phyloP scores from a whole-genome alignment of 176 grass and related monocot genomes.

The Lolium multiflorum region DNA sequence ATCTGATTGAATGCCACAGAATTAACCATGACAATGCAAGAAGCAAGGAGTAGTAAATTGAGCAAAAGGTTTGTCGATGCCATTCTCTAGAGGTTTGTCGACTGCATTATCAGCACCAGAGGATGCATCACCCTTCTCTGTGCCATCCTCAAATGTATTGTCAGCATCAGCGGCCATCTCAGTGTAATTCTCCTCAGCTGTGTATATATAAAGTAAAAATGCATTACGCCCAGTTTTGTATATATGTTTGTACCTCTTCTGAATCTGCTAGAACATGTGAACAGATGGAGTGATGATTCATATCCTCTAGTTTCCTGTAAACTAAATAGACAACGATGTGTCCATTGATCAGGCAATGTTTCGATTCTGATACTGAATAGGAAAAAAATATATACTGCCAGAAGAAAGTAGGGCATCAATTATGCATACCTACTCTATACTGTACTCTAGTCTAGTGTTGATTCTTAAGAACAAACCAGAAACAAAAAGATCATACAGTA shows the following conservation, averaged over 20 bases:
- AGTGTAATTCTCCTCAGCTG: conserved; percentile 24
- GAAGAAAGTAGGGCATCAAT: background rate
- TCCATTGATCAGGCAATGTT: background rate
- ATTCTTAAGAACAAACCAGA: background rate
- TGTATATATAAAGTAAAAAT: background rate
- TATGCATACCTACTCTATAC: background rate
- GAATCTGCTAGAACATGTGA: conserved; percentile 94
- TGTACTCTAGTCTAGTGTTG: background rate
- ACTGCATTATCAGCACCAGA: background rate
- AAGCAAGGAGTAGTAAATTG: too few relatives aligned
- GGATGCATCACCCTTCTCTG: background rate
- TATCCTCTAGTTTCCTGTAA: conserved; percentile 87
- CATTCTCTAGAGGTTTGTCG: background rate
- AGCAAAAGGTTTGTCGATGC: too few relatives aligned
- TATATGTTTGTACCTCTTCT: conserved; percentile 60
- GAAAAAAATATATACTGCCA: background rate
- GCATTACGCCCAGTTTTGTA: background rate
- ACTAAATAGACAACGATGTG: conserved; percentile 36
- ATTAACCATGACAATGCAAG: too few relatives aligned
- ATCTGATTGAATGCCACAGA: too few relatives aligned
- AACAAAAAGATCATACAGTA: background rate
- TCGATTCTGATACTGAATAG: background rate
- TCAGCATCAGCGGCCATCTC: background rate
- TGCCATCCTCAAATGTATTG: background rate
- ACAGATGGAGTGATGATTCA: conserved; percentile 88